Evolutionary conservation across 2,329 filamentous ascomycete species (phyloP), one percentile per base, ranked within the genome.

Genomic region (Malbranchea zuffiana): DNA sequence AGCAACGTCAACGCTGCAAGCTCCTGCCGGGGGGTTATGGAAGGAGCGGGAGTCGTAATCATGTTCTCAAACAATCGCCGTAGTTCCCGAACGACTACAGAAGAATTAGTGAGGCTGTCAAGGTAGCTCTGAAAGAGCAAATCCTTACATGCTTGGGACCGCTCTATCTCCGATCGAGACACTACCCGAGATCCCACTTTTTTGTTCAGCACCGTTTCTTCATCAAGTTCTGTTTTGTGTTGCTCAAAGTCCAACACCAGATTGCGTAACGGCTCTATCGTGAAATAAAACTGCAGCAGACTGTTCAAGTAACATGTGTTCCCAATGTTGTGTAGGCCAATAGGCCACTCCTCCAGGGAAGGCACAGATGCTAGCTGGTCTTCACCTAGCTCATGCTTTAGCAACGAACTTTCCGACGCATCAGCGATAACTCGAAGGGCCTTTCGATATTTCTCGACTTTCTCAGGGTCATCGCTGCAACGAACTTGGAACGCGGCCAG

Each of bases 281-380:
- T 92, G 56, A 93, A 95, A 47, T 95, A 81, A 54, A 93, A 96
- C 39, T 98, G 90, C 6, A 98, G 68, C 32, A 98, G 72, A 60
- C 88, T 96, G 65, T 98, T 98, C 37, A 98, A 70, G 52, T 98
- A 98, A 57, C 90, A 98, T 0, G 92, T 98, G 52, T 98, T 98
- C 41, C 90, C 87, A 40, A 96, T 93, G 49, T 96, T 98, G 45
- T 78, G 74, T 4, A 96, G 70, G 0, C 90, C 90, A 15, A 93
- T 82, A 0, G 90, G 90, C 57, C 83, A 77, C 19, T 73, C 66
- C 31, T 61, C 57, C 41, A 49, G 53, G 24, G 60, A 51, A 32
- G 54, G 51, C 44, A 54, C 51, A 13, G 53, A 43, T 25, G 57
- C 52, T 3, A 42, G 42, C 11, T 44, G 48, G 24, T 52, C 47